phyloP scores from a whole-genome alignment of 2,329 filamentous ascomycete species.

The Claviceps spartinae region DNA sequence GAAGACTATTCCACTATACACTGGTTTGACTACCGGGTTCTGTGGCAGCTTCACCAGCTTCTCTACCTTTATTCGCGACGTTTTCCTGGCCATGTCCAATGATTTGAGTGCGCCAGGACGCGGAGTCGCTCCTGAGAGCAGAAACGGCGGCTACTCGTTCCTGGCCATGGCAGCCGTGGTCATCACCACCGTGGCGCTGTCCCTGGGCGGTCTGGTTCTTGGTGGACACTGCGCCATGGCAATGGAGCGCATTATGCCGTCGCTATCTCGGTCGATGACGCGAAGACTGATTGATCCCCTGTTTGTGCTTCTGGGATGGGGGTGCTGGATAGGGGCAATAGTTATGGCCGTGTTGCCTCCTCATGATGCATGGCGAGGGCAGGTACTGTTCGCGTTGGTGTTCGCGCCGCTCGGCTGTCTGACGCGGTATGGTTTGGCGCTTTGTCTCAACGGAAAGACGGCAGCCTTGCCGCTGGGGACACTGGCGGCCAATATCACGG shows the following conservation, averaged over 20 bases:
- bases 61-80: conserved; percentile 70
- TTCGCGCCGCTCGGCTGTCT: conserved; percentile 76
- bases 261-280: conserved; percentile 41
- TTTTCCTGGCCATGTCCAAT: conserved; percentile 69
- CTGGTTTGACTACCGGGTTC: conserved; percentile 75
- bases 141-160: conserved; percentile 68
- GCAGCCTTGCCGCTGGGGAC: conserved; percentile 72
- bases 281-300: conserved; percentile 51
- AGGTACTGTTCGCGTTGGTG: conserved; percentile 61
- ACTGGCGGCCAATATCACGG: conserved; percentile 67
- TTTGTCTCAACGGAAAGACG: conserved; percentile 54
- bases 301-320: conserved; percentile 51
- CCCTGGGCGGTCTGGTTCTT: conserved; percentile 52
- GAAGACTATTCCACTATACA: conserved; percentile 78
- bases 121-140: conserved; percentile 24
- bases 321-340: conserved; percentile 66
- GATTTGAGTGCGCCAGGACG: conserved; percentile 36
- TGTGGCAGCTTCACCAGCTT: conserved; percentile 87
- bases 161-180: conserved; percentile 66
- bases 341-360: conserved; percentile 61
- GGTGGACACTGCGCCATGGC: conserved; percentile 64
- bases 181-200: conserved; percentile 58
- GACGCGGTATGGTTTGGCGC: conserved; percentile 56
- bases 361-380: conserved; percentile 59
- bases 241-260: conserved; percentile 43